Base-by-base conservation (phyloP, 2,329 filamentous ascomycete species). In the Penicillium sp. region DNA sequence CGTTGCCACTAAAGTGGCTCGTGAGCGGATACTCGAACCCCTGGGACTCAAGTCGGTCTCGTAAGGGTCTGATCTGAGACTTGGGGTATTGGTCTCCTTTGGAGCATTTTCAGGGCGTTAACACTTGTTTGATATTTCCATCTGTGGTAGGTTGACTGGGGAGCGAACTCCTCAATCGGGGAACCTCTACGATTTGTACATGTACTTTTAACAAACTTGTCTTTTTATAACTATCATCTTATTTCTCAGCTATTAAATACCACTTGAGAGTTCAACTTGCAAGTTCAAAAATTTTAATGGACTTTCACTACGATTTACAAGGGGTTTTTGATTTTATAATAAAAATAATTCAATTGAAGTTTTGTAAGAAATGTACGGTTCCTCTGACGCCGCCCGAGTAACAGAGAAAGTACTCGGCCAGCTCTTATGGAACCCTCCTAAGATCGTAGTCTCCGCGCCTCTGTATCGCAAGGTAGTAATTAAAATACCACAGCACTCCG, bases 331-430 rank as follows among this genome's bases (percentile, higher is more conserved):
- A 25, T 23, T 40, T 50, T 56, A 41, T 47, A 27, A 7, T 1
- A 38, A 18, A 41, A 32, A 38, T 55, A 18, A 12, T n/a, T 31
- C 44, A 9, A 40, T 48, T 45, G 40, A 56, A 51, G 51, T 32
- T 34, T 49, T 58, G 2, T 21, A 21, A 60, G 52, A 48, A 55
- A 85, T 91, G 88, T 91, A 67, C 79, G 86, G 82, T 82, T 77
- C 87, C 85, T 91, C 88, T 91, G 89, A 92, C 88, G 86, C 89
- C 84, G 87, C 85, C 87, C 83, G 82, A 83, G 84, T 84, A 88
- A 90, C 78, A 73, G 75, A 71, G 73, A 71, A 79, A 81, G 81
- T 84, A 79, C 84, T 77, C 80, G 82, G 85, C 83, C 85, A 87
- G 85, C 80, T 88, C 85, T 88, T 87, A 87, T 86, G 82, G 82